Evolutionary conservation across 371 early-diverging fungal species (phyloP), one percentile per base, ranked within the genome.

Genomic region (Neoconidiobolus thromboides): DNA sequence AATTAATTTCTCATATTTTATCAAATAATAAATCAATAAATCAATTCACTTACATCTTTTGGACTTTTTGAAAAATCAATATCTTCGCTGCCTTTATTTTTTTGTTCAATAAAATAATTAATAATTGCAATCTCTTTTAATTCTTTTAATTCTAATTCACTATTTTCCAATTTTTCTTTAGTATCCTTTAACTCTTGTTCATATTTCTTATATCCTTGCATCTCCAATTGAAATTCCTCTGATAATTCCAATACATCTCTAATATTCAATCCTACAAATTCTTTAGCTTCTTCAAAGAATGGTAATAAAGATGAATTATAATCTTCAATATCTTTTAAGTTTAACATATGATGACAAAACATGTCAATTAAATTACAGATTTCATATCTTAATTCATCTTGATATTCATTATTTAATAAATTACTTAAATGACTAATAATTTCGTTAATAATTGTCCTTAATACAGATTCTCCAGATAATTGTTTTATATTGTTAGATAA

Each of bases 21-120:
- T 26, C 26, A 26, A 26, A 26, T 26, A 26, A 26, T 26, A 26
- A 0, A 26, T 26, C 26, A 26, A 26, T 26, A 26, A 26, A 26
- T 26, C 3, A 40, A 47, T 40, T n/a, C n/a, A n/a, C 6, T 38
- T 43, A 63, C 50, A 48, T 60, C 60, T 52, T 63, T 56, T n/a
- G 59, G 59, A 44, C 44, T 40, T 43, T 49, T 55, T 3, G 50
- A 43, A 12, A 63, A n/a, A 43, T 60, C 64, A 50, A 60, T 43
- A n/a, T 55, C 43, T 14, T 58, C 58, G 40, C 9, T 48, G 7
- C n/a, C 53, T 38, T 52, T 52, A 38, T 38, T 43, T 26, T 12
- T 6, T n/a, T 48, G 58, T 12, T 46, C 14, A n/a, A 58, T 15
- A 3, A 58, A 10, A 49, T 58, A 58, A 10, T 38, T 46, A 48